Percentiles rank a stretch among this genome's conserved stretches.
Evolutionary conservation across 768 basidiomycete species (phyloP).

Genomic region (Austroboletus festivus): DNA sequence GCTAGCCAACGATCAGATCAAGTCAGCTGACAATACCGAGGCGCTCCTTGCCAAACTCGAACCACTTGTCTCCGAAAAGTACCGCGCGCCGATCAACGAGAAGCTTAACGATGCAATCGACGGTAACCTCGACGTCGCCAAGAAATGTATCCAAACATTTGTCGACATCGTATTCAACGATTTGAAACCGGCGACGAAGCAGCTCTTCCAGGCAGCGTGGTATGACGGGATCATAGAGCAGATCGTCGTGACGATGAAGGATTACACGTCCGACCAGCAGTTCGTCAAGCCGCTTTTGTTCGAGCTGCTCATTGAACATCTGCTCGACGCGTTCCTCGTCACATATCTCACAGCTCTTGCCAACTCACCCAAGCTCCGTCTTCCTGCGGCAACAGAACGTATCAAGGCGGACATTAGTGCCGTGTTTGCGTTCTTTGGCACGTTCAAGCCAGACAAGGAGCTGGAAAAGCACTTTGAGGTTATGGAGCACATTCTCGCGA

Average conservation of each 20-base stretch:
- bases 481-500: conserved; percentile 74
- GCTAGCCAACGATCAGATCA: conserved; percentile 96
- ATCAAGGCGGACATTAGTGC: conserved; percentile 80
- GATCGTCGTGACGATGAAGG: conserved; percentile 91
- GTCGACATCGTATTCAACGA: conserved; percentile 96
- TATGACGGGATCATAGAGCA: conserved; percentile 87
- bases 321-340: conserved; percentile 87
- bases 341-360: conserved; percentile 86
- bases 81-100: conserved; percentile 76
- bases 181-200: conserved; percentile 80
- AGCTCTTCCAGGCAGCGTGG: conserved; percentile 81
- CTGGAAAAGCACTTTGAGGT: conserved; percentile 83
- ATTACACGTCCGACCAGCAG: conserved; percentile 92
- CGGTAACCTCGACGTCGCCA: conserved; percentile 96
- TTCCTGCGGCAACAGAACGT: conserved; percentile 80
- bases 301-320: conserved; percentile 88
- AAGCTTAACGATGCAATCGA: conserved; percentile 95
- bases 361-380: conserved; percentile 78
- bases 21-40: conserved; percentile 92
- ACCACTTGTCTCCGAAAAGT: conserved; percentile 90
- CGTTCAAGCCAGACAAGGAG: conserved; percentile 73
- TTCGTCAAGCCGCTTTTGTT: conserved; percentile 89
- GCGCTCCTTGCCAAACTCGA: conserved; percentile 82
- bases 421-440: conserved; percentile 77
- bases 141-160: conserved; percentile 92